Evolutionary conservation across 805 yeast genomes (phyloP).

Genomic region (Brettanomyces custersianus): DNA sequence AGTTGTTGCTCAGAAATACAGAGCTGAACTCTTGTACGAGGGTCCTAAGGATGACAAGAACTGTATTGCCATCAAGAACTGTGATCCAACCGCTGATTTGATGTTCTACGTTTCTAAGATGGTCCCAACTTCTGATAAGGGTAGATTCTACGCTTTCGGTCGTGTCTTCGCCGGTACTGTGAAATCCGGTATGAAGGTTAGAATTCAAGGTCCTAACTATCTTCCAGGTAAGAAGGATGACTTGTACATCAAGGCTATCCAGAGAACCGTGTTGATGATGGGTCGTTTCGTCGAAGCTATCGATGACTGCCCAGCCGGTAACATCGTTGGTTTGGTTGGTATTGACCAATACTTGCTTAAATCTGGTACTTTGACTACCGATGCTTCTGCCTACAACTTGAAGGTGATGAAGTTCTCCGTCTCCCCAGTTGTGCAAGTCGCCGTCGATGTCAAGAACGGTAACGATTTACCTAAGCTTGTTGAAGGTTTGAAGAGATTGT

Average conservation of each 20-base stretch:
- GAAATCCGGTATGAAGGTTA: constrained; percentile 96
- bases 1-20: constrained; percentile 97
- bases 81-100: constrained; percentile 97
- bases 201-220: constrained; percentile 99
- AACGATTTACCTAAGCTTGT: constrained; percentile 98
- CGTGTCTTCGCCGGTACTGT: constrained; percentile 99
- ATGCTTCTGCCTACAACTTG: constrained; percentile 96
- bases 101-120: constrained; percentile 99
- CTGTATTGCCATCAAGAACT: constrained; percentile 89
- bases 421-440: constrained; percentile 99
- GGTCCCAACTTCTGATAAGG: constrained; percentile 99
- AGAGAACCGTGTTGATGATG: constrained; percentile 99
- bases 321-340: constrained; percentile 99
- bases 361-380: constrained; percentile 98
- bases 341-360: constrained; percentile 98
- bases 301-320: constrained; percentile 99
- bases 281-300: constrained; percentile 97
- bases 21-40: constrained; percentile 98
- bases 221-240: constrained; percentile 98
- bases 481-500: constrained; percentile 99
- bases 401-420: constrained; percentile 99
- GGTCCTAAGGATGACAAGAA: constrained; percentile 94
- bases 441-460: constrained; percentile 99
- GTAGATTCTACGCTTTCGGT: constrained; percentile 99
- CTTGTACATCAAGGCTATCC: constrained; percentile 92